These are phyloP conservation scores for Aspergillus bridgeri DNA, from an alignment of 495 filamentous ascomycete species.

Conservation along the genomic window DNA sequence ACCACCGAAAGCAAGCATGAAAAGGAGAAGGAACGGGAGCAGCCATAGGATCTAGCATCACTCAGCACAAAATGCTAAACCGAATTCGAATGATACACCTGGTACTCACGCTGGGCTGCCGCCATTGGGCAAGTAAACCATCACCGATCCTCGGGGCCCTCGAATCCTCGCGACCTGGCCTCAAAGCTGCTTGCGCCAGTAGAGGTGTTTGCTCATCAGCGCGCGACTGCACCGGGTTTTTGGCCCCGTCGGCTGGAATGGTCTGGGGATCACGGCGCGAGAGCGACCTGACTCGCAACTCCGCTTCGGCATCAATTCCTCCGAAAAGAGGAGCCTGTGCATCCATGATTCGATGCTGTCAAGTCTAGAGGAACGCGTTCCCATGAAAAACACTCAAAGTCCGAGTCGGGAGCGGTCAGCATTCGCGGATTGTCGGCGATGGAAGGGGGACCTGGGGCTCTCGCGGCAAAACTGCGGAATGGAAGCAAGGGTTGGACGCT, in stretches of 20 bases:
- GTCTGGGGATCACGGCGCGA: constrained; percentile 7
- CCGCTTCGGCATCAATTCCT: constrained; percentile 38
- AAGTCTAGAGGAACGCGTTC: background rate
- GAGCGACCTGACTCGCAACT: constrained; percentile 20
- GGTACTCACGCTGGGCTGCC: constrained; percentile 17
- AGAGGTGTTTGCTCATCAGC: constrained; percentile 38
- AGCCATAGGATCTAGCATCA: constrained; percentile 76
- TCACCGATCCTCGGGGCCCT: constrained; percentile 1
- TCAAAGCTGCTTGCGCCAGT: constrained; percentile 20
- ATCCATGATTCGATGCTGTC: constrained; percentile 14
- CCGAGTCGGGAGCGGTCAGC: background rate
- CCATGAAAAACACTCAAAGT: background rate
- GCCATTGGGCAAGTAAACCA: constrained; percentile 2
- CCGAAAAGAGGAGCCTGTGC: constrained; percentile 24
- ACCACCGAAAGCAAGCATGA: constrained; percentile 80
- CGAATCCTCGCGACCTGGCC: constrained; percentile 12
- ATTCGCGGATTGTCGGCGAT: background rate
- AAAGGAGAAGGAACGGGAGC: constrained; percentile 69
- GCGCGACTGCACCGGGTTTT: constrained; percentile 5
- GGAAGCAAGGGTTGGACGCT: background rate
- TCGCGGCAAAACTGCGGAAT: background rate
- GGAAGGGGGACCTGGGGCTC: background rate
- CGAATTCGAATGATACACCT: constrained; percentile 3
- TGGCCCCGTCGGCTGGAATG: constrained; percentile 2
- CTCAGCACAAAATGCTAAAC: constrained; percentile 12